Evolutionary conservation across 2,329 filamentous ascomycete species (phyloP).

Genomic region (Phaeoacremonium minimum): DNA sequence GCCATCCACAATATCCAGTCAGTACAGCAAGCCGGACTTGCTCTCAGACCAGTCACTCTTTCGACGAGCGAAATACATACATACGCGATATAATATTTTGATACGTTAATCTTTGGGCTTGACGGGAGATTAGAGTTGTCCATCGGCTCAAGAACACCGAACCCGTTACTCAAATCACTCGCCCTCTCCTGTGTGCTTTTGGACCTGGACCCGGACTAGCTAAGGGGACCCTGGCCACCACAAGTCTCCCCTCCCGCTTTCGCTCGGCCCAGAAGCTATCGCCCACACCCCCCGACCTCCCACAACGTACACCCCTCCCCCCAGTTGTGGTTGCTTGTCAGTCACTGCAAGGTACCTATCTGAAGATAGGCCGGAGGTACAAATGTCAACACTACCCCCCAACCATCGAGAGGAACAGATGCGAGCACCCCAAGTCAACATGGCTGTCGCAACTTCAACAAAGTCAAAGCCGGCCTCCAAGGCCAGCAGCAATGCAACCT

Average conservation of each 20-base stretch:
- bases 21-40: constrained; percentile 58
- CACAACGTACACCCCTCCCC: constrained; percentile 20
- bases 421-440: constrained; percentile 49
- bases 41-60: constrained; percentile 50
- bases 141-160: constrained; percentile 25
- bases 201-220: constrained; percentile 22
- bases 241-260: constrained; percentile 37
- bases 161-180: constrained; percentile 21
- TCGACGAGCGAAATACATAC: constrained; percentile 23
- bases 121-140: constrained; percentile 25
- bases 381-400: constrained; percentile 67
- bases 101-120: constrained; percentile 15
- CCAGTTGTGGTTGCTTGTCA: no score
- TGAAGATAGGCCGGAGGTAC: constrained; percentile 33
- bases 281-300: constrained; percentile 14
- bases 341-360: constrained; percentile 33
- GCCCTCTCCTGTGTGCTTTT: constrained; percentile 20
- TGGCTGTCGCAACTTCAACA: constrained; percentile 55
- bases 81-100: constrained; percentile 31
- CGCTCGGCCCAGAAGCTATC: constrained; percentile 27
- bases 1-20: constrained; percentile 23
- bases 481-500: constrained; percentile 40
- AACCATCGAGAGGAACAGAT: constrained; percentile 47
- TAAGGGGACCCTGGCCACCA: constrained; percentile 22
- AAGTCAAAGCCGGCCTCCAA: constrained; percentile 57